phyloP scores from a whole-genome alignment of 2,329 filamentous ascomycete species.

The Ceratocystis ficicola region DNA sequence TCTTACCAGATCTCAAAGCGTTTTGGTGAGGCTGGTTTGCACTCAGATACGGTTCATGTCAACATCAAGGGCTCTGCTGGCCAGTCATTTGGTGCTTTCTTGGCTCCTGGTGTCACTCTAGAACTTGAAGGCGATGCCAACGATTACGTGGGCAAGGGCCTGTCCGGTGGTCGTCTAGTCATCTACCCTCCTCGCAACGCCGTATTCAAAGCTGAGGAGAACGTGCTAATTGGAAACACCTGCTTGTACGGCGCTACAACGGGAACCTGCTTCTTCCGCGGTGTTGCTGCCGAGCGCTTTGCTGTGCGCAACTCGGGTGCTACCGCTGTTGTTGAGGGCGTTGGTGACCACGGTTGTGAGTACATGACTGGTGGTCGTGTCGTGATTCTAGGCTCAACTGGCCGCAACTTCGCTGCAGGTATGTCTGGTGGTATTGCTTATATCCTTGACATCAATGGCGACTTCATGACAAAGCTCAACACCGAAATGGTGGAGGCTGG shows the following conservation, averaged over 20 bases:
- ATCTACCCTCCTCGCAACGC: slow-evolving; percentile 84
- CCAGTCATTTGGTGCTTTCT: slow-evolving; percentile 90
- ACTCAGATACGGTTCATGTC: slow-evolving; percentile 85
- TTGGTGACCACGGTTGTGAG: slow-evolving; percentile 93
- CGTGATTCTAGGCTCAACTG: slow-evolving; percentile 73
- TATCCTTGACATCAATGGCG: slow-evolving; percentile 75
- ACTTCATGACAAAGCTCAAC: slow-evolving; percentile 90
- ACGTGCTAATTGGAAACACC: slow-evolving; percentile 83
- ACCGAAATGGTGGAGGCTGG: slow-evolving; percentile 93
- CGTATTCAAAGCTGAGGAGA: slow-evolving; percentile 92
- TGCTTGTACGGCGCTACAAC: slow-evolving; percentile 89
- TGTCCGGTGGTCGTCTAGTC: slow-evolving; percentile 85
- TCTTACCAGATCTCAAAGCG: slow-evolving; percentile 93
- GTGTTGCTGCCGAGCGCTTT: slow-evolving; percentile 90
- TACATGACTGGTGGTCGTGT: slow-evolving; percentile 98
- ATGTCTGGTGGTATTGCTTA: slow-evolving; percentile 98
- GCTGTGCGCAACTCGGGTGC: slow-evolving; percentile 93
- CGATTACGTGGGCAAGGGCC: slow-evolving; percentile 91
- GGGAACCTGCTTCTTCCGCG: slow-evolving; percentile 91
- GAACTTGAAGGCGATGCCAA: slow-evolving; percentile 94
- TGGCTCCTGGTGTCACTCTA: slow-evolving; percentile 83
- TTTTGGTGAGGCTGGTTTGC: slow-evolving; percentile 78
- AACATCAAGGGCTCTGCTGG: slow-evolving; percentile 95
- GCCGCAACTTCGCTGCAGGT: slow-evolving; percentile 93
- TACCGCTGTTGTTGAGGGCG: slow-evolving; percentile 88